Evolutionary conservation across 192 early-diverging fungal genomes (phyloP).

Genomic region (Podila verticillata): DNA sequence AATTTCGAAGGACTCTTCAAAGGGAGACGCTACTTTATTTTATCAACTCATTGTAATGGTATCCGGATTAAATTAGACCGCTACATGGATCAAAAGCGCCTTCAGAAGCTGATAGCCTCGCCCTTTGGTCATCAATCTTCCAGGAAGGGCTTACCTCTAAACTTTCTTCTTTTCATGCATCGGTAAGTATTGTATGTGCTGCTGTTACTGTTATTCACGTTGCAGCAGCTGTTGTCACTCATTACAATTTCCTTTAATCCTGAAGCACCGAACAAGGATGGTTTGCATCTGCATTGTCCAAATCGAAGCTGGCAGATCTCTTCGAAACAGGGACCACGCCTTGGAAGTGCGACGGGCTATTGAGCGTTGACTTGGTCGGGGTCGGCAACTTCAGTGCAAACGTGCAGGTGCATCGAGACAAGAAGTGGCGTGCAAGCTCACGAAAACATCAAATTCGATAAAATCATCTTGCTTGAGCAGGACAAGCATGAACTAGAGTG

Average conservation of each 20-base stretch:
- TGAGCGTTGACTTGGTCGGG: conserved; percentile 7
- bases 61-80: conserved; percentile 9
- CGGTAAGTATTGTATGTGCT: not conserved
- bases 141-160: conserved; percentile 4
- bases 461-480: conserved; percentile 14
- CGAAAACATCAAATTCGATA: conserved; percentile 19
- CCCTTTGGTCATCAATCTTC: conserved; percentile 15
- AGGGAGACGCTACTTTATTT: no score
- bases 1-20: no score
- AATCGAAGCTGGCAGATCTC: conserved; percentile 22
- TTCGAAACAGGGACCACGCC: conserved; percentile 11
- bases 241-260: conserved; percentile 82
- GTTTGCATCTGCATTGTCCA: conserved; percentile 15
- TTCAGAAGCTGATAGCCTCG: conserved; percentile 8
- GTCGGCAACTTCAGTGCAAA: conserved; percentile 13
- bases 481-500: conserved; percentile 13
- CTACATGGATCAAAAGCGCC: conserved; percentile 3
- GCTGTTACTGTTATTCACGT: conserved; percentile 26
- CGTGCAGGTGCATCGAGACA: conserved; percentile 3
- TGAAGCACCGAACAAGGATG: conserved; percentile 61
- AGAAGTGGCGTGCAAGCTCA: conserved; percentile 13
- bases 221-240: conserved; percentile 79
- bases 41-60: no score
- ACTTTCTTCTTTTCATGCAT: conserved; percentile 8
- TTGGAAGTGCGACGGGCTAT: conserved; percentile 14